Evolutionary conservation across 2,329 filamentous ascomycete genomes (phyloP).

Genomic region (Verticillium tricorpus): DNA sequence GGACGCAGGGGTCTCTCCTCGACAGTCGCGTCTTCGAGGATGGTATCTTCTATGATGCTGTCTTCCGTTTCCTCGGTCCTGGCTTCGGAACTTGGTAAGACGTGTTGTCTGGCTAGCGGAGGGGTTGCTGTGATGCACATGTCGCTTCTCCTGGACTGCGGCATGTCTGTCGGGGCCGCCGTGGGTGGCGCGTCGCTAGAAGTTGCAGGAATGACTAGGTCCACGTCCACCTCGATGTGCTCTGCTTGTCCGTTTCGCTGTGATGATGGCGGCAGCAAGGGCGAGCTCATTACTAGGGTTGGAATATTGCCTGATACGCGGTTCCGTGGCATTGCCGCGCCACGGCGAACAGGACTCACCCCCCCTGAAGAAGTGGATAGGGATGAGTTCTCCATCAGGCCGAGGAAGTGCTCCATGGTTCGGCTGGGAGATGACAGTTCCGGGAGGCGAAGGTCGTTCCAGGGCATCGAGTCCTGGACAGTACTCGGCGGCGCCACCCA

Average conservation of each 20-base stretch:
- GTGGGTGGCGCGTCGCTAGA: slow-evolving; percentile 19
- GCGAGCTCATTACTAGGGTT: background rate
- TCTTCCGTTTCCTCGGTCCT: background rate
- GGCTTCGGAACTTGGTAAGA: background rate
- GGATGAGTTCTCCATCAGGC: slow-evolving; percentile 2
- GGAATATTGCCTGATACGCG: background rate
- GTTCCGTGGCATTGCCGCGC: background rate
- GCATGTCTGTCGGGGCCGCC: background rate
- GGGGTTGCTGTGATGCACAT: background rate
- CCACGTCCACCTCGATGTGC: background rate
- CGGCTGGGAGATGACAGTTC: slow-evolving; percentile 43
- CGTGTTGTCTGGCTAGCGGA: background rate
- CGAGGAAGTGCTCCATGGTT: slow-evolving; percentile 38
- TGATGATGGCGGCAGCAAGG: background rate
- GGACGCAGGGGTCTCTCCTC: background rate
- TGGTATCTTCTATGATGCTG: background rate
- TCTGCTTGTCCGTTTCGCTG: background rate
- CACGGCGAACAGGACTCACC: background rate
- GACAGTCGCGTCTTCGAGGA: background rate
- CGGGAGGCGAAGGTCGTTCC: slow-evolving; percentile 23
- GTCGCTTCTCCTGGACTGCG: background rate
- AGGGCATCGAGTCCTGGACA: slow-evolving; percentile 51
- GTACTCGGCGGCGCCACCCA: slow-evolving; percentile 38
- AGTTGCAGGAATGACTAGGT: slow-evolving; percentile 28
- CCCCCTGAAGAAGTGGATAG: background rate